Conservation (phyloP, 345 rosid species). For the Populus simonii region DNA sequence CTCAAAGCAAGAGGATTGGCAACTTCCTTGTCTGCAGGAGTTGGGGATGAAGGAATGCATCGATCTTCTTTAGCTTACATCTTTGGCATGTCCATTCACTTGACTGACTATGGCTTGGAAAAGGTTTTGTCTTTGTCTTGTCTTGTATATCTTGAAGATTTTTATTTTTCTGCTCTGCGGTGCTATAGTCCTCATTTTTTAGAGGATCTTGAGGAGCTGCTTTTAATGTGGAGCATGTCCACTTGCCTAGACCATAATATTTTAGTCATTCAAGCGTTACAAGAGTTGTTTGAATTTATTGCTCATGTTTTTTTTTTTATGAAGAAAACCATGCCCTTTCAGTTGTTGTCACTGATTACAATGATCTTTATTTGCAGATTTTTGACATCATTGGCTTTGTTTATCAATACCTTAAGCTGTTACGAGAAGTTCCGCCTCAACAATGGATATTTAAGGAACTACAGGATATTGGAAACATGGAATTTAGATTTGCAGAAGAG, state of each 20-base stretch:
- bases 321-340: not conserved
- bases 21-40: conserved; percentile 86
- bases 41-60: conserved; percentile 84
- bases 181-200: not conserved
- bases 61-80: conserved; percentile 84
- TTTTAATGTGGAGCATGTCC: not conserved
- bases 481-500: conserved; percentile 89
- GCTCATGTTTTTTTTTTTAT: not conserved
- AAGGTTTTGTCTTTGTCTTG: conserved; percentile 40
- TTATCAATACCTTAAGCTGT: conserved; percentile 80
- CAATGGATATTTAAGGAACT: conserved; percentile 98
- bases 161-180: not conserved
- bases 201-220: not conserved
- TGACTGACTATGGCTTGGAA: conserved; percentile 89
- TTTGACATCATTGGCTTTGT: conserved; percentile 75
- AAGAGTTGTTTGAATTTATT: not conserved
- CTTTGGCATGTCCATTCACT: conserved; percentile 79
- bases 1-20: conserved; percentile 86
- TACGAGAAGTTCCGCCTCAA: conserved; percentile 73
- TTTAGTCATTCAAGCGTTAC: not conserved
- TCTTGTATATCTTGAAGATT: not conserved
- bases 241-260: not conserved
- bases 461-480: conserved; percentile 92
- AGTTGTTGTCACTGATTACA: not conserved
- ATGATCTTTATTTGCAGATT: conserved; percentile 40